Evolutionary conservation across 2,329 filamentous ascomycete genomes (phyloP).

Genomic region (Colletotrichum camelliae): DNA sequence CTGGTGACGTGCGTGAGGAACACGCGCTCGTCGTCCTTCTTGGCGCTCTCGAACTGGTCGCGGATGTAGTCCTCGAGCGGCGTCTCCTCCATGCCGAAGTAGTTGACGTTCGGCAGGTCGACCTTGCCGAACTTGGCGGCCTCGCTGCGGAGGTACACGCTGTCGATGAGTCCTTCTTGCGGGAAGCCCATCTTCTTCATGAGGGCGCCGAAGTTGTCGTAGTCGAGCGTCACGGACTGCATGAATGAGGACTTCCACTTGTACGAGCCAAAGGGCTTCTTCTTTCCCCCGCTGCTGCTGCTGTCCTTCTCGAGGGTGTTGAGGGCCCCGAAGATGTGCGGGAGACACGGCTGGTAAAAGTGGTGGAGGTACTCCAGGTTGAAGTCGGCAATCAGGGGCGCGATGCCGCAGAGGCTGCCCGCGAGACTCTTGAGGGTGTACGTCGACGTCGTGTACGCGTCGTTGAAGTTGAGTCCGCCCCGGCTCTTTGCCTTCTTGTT

Average conservation of each 20-base stretch:
- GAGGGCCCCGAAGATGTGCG: conserved; percentile 27
- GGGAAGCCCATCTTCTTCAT: conserved; percentile 26
- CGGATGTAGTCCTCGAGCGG: conserved; percentile 40
- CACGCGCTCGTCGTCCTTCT: conserved; percentile 33
- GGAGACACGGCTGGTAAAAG: conserved; percentile 43
- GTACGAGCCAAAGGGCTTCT: conserved; percentile 13
- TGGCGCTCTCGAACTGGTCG: conserved; percentile 23
- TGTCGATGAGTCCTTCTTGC: conserved; percentile 4
- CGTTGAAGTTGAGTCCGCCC: conserved; percentile 36
- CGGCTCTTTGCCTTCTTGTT: neutral
- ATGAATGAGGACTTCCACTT: conserved; percentile 23
- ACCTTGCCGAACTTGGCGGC: neutral
- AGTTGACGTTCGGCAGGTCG: conserved; percentile 34
- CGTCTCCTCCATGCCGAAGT: conserved; percentile 47
- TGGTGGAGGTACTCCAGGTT: conserved; percentile 40
- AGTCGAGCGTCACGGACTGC: conserved; percentile 23
- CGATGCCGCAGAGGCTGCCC: conserved; percentile 38
- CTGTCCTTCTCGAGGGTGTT: conserved; percentile 11
- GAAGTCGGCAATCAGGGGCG: conserved; percentile 37
- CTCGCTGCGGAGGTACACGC: neutral
- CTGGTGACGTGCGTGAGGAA: conserved; percentile 40
- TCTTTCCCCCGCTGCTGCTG: neutral
- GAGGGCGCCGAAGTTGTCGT: conserved; percentile 21
- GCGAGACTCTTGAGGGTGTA: conserved; percentile 41
- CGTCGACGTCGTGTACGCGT: conserved; percentile 36